Evolutionary conservation across 2,329 filamentous ascomycete genomes (phyloP), one percentile per base, ranked within the genome.

Genomic region (Penicillium sp.): DNA sequence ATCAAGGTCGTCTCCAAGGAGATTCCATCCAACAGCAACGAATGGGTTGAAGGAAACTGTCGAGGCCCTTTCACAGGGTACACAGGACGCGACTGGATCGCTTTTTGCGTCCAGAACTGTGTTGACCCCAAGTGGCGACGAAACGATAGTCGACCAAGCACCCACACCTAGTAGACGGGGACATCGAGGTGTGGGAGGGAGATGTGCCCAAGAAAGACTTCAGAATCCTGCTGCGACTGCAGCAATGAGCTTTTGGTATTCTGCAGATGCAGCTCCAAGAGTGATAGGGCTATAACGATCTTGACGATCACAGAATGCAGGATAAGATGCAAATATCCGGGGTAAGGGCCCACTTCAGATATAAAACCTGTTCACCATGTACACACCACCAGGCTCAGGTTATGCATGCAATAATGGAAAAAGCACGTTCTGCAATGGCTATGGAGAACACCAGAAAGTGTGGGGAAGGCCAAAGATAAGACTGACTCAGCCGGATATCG

Each of bases 101-200:
- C 66, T 63, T 67, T 63, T 64, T 69, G 51, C 66, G 64, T 54
- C 62, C 62, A 31, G 60, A 63, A 53, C 57, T 65, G 56, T 53
- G 61, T 63, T 69, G 67, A 40, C 68, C 67, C 69, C 70, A 71
- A 53, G 69, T 70, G 51, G 69, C 67, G 43, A 70, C 46, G 41
- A 70, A 72, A 54, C 69, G 69, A 70, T 70, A 72, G 65, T 72
- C 70, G 49, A 72, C 59, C 54, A 72, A 61, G 58, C 67, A 70
- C 60, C 68, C 68, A 65, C 64, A 69, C 59, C 61, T 67, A 63
- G 65, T 69, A 61, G 61, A 69, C 64, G 63, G 64, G 62, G 60
- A 67, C 70, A 72, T 72, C 69, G 69, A 71, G 64, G 67, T 67
- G 60, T 64, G 67, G 62, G 60, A 65, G 57, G 57, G 54, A 62